Evolutionary conservation across 1,139 yeast genomes (phyloP).

Genomic region (Groenewaldozyma sp.): DNA sequence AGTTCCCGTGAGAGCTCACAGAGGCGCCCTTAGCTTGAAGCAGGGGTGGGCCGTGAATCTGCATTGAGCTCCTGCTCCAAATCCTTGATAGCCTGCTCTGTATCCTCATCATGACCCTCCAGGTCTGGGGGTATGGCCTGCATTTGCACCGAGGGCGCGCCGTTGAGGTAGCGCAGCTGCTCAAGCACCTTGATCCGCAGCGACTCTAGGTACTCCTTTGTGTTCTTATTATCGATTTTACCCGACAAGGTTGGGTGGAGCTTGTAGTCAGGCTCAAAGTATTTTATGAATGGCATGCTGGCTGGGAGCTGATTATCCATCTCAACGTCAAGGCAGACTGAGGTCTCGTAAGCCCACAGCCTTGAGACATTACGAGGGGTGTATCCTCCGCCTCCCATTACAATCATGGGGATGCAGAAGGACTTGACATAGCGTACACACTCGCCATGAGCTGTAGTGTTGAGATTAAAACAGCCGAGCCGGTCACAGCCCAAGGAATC

Average conservation of each 20-base stretch:
- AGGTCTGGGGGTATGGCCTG: slow-evolving; percentile 80
- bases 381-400: slow-evolving; percentile 96
- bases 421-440: slow-evolving; percentile 82
- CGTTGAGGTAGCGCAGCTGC: slow-evolving; percentile 69
- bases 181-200: slow-evolving; percentile 71
- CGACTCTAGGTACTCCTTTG: slow-evolving; percentile 74
- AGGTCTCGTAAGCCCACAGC: slow-evolving; percentile 92
- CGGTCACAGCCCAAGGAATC: slow-evolving; percentile 92
- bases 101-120: slow-evolving; percentile 54
- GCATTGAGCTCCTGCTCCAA: slow-evolving; percentile 12
- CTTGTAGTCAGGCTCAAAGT: slow-evolving; percentile 89
- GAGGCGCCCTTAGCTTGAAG: no score
- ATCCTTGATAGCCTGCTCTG: slow-evolving; percentile 38
- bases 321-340: slow-evolving; percentile 70
- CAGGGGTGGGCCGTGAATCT: neutral
- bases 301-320: slow-evolving; percentile 71
- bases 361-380: slow-evolving; percentile 93
- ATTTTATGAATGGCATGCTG: slow-evolving; percentile 69
- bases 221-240: slow-evolving; percentile 77
- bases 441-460: slow-evolving; percentile 89
- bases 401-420: slow-evolving; percentile 82
- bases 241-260: slow-evolving; percentile 88
- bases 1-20: no score
- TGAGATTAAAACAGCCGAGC: slow-evolving; percentile 85
- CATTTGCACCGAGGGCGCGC: slow-evolving; percentile 95